These are phyloP conservation scores for Umbellularia californica DNA, from an alignment of 164 flowering plant species.

Conservation along the genomic window DNA sequence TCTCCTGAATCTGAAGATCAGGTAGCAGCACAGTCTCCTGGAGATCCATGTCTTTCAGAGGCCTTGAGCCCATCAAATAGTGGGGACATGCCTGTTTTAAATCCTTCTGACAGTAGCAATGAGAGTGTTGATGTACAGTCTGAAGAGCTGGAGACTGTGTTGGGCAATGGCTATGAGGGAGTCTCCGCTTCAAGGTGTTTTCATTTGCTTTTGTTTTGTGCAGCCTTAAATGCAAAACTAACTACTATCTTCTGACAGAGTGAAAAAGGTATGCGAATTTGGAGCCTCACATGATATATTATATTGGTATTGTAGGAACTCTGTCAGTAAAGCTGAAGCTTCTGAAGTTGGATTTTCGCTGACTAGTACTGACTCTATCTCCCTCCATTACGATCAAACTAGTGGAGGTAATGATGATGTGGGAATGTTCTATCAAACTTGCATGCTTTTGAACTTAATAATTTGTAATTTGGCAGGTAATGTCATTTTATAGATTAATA, in stretches of 20 bases:
- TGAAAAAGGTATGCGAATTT: background rate
- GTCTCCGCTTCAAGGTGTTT: conserved; percentile 31
- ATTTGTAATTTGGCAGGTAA: background rate
- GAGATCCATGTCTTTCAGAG: conserved; percentile 14
- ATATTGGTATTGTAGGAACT: conserved; percentile 13
- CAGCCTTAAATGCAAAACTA: background rate
- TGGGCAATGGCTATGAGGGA: conserved; percentile 21
- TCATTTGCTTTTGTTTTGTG: conserved; percentile 8
- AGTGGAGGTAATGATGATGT: conserved; percentile 36
- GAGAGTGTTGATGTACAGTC: conserved; percentile 22
- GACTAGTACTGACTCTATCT: conserved; percentile 10
- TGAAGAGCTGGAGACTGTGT: conserved; percentile 23
- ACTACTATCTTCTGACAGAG: background rate
- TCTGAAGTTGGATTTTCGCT: conserved; percentile 19
- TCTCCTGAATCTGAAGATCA: conserved; percentile 19
- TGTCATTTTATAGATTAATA: background rate
- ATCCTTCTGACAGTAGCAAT: conserved; percentile 16
- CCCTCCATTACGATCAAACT: conserved; percentile 15
- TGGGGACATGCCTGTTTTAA: conserved; percentile 16
- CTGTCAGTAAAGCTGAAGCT: conserved; percentile 15
- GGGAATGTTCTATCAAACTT: background rate
- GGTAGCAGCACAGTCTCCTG: conserved; percentile 11
- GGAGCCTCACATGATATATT: background rate
- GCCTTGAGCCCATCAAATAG: conserved; percentile 14
- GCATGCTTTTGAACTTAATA: background rate